phyloP scores from a whole-genome alignment of 2,329 filamentous ascomycete species.

The Raffaelea ambrosiae region DNA sequence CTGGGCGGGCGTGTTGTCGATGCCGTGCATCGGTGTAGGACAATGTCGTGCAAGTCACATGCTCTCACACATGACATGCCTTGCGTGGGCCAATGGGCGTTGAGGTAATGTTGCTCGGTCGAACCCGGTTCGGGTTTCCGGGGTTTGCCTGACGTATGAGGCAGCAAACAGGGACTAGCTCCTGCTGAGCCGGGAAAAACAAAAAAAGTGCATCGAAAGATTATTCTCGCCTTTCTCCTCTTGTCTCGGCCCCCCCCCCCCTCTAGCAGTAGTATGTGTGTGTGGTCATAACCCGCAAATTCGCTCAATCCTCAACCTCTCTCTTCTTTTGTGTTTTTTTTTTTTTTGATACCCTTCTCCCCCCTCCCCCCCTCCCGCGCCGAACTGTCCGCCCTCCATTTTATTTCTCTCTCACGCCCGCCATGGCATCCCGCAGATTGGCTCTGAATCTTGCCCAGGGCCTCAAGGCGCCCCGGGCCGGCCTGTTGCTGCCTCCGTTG shows the following conservation, averaged over 20 bases:
- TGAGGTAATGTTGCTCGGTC: slow-evolving; percentile 12
- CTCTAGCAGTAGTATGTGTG: not conserved
- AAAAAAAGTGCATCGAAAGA: slow-evolving; percentile 2
- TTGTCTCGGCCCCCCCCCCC: slow-evolving; percentile 23
- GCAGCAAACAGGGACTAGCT: slow-evolving; percentile 8
- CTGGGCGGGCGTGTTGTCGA: too few species aligned
- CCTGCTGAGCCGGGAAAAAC: slow-evolving; percentile 11
- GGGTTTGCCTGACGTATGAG: slow-evolving; percentile 10
- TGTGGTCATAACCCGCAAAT: slow-evolving; percentile 16
- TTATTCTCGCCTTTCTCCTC: slow-evolving; percentile 4
- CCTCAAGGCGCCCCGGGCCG: slow-evolving; percentile 72
- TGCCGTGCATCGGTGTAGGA: too few species aligned
- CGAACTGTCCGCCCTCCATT: slow-evolving; percentile 4
- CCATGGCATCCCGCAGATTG: slow-evolving; percentile 95
- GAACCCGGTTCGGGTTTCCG: slow-evolving; percentile 6
- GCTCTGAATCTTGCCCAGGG: slow-evolving; percentile 89
- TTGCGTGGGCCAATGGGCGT: slow-evolving; percentile 4
- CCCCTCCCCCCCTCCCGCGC: slow-evolving; percentile 35
- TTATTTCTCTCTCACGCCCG: slow-evolving; percentile 18
- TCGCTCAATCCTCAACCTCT: slow-evolving; percentile 40
- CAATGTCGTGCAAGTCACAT: too few species aligned
- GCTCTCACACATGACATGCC: slow-evolving; percentile 3
- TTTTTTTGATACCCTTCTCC: not conserved
- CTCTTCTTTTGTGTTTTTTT: not conserved
- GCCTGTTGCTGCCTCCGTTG: slow-evolving; percentile 70